Conservation (phyloP, 345 rosid genomes). For the Arabis alpina region DNA sequence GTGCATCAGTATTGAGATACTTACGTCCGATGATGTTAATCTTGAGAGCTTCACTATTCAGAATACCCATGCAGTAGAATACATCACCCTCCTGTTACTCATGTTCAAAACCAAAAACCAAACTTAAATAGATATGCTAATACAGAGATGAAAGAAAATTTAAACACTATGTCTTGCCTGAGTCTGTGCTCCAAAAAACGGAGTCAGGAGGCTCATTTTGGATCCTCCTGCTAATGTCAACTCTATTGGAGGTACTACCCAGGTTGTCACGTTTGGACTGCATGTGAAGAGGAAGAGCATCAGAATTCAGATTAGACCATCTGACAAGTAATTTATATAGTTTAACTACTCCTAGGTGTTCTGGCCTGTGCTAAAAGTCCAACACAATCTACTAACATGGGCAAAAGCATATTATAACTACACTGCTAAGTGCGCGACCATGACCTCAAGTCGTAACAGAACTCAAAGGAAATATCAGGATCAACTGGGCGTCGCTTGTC, state of each 20-base stretch:
- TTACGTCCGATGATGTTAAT: slow-evolving; percentile 85
- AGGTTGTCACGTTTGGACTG: slow-evolving; percentile 47
- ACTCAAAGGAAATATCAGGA: slow-evolving; percentile 65
- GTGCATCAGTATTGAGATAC: slow-evolving; percentile 39
- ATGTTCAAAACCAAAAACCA: slow-evolving; percentile 12
- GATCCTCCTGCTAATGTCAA: slow-evolving; percentile 70
- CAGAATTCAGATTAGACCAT: slow-evolving; percentile 13
- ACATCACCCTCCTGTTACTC: slow-evolving; percentile 44
- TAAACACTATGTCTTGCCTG: slow-evolving; percentile 23
- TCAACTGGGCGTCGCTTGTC: slow-evolving; percentile 49
- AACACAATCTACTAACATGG: slow-evolving; percentile 9
- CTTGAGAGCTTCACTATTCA: slow-evolving; percentile 50
- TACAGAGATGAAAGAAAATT: not conserved
- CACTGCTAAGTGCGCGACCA: slow-evolving; percentile 1
- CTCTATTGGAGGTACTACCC: slow-evolving; percentile 5
- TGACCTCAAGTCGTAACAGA: slow-evolving; percentile 56
- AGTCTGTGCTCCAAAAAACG: slow-evolving; percentile 6
- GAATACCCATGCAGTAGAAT: slow-evolving; percentile 68
- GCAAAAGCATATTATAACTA: slow-evolving; percentile 6
- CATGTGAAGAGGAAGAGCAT: slow-evolving; percentile 31
- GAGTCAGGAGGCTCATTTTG: slow-evolving; percentile 21
- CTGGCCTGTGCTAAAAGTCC: not conserved
- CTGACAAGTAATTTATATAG: not conserved
- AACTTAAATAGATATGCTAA: slow-evolving; percentile 11
- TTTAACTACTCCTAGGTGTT: not conserved